Conservation (phyloP, 441 rosid genomes). For the Populus trichocarpa region DNA sequence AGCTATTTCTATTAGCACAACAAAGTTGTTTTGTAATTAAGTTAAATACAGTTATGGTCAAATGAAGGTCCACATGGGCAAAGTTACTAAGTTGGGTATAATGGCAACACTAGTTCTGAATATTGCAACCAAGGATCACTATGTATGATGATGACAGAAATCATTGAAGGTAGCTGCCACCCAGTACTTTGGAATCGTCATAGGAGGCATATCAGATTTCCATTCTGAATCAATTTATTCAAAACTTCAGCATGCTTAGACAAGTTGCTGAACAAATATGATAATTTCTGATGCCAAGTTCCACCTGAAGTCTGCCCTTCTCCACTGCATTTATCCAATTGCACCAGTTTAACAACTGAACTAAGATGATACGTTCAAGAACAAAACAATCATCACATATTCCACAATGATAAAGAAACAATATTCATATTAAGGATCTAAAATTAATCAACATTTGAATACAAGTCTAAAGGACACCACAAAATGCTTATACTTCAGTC, state of each 20-base stretch:
- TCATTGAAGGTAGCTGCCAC: conserved; percentile 14
- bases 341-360: conserved; percentile 11
- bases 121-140: conserved; percentile 12
- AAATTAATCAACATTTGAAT: not conserved
- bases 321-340: conserved; percentile 13
- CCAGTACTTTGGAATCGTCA: not conserved
- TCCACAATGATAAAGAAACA: conserved; percentile 6
- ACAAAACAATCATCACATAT: not conserved
- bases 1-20: conserved; percentile 46
- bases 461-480: not conserved
- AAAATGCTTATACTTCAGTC: not conserved
- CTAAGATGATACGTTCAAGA: not conserved
- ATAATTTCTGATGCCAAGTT: conserved; percentile 13
- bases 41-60: conserved; percentile 4
- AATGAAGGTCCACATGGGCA: conserved; percentile 18
- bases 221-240: conserved; percentile 6
- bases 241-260: conserved; percentile 1
- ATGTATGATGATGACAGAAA: conserved; percentile 8
- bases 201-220: conserved; percentile 11
- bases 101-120: conserved; percentile 3
- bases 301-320: not conserved
- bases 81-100: conserved; percentile 10
- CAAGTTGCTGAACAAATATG: not conserved
- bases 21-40: conserved; percentile 18
- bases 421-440: not conserved